Evolutionary conservation across 495 filamentous ascomycete species (phyloP).

Genomic region (Geoglossum glabrum): DNA sequence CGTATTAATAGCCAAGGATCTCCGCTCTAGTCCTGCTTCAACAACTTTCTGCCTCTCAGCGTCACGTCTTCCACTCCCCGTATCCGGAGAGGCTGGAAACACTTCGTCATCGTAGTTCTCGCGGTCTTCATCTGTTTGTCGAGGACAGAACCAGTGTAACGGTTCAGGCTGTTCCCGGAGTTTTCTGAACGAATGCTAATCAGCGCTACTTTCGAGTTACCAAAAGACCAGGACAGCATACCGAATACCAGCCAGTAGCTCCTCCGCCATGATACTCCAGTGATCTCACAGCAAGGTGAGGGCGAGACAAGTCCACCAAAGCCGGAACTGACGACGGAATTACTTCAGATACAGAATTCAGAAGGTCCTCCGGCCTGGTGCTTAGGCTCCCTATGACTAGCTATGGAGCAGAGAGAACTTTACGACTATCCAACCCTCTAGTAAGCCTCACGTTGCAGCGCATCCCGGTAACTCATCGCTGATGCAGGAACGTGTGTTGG

Average conservation of each 20-base stretch:
- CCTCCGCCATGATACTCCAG: not conserved
- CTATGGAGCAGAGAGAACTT: not conserved
- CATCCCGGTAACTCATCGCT: not conserved
- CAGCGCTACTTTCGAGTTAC: not conserved
- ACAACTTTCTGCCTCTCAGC: conserved; percentile 13
- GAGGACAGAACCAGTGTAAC: conserved; percentile 6
- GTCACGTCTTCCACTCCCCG: not conserved
- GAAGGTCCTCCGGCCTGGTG: not conserved
- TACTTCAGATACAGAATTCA: not conserved
- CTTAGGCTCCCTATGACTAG: not conserved
- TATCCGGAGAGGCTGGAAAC: not conserved
- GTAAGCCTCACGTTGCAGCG: not conserved
- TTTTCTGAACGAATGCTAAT: not conserved
- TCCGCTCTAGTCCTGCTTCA: conserved; percentile 29
- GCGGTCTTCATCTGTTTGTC: conserved; percentile 3
- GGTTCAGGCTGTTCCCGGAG: not conserved
- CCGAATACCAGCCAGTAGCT: not conserved
- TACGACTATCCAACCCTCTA: not conserved
- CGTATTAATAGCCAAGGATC: conserved; percentile 37
- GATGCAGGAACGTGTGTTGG: not conserved
- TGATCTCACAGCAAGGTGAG: not conserved
- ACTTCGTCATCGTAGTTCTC: conserved; percentile 2
- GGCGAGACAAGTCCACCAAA: not conserved
- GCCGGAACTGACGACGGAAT: not conserved
- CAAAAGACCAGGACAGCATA: not conserved